Evolutionary conservation across 2,329 filamentous ascomycete species (phyloP), one percentile per base, ranked within the genome.

Genomic region (Pezicula neosporulosa): DNA sequence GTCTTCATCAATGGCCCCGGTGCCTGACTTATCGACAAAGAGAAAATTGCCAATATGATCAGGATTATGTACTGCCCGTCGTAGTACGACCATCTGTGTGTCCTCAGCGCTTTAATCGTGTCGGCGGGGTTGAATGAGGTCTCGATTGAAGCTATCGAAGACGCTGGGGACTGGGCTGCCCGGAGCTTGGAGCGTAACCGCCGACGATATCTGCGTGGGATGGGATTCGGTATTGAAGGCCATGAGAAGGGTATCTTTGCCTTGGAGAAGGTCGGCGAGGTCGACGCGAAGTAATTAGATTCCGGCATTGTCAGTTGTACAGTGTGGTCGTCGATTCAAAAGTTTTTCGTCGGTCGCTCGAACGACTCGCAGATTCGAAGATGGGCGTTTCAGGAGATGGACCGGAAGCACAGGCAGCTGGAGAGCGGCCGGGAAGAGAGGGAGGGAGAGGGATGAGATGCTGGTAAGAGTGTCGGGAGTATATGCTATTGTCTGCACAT

Each of bases 31-130:
- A 97, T 84, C 62, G 80, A 87, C 55, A 97, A 78, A 48, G 87
- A 90, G 73, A 96, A 96, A 60, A 96, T 82, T 60, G 83, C 84
- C 46, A 96, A 70, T 49, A 86, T 79, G 53, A 85, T 81, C 27
- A 96, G 72, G 51, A 93, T 75, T 47, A 90, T 69, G 69, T 97
- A 95, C 72, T 97, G 92, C 38, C 88, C 80, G 70, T 97, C 93
- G 67, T 91, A 88, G 47, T 86, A 75, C 47, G 81, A 86, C 89
- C 90, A 97, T 57, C 83, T 83, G 67, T 94, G 90, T 54, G 81
- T 81, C 62, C 87, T 86, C 56, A 97, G 76, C 36, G 86, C 82
- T 54, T 83, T 81, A 55, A 97, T 71, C 12, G 90, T 91, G 65
- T 95, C 87, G 63, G 81, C 76, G 5, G 90, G 86, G 59, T 87